Evolutionary conservation across 192 early-diverging fungal species (phyloP).

Genomic region (Lobosporangium transversale): DNA sequence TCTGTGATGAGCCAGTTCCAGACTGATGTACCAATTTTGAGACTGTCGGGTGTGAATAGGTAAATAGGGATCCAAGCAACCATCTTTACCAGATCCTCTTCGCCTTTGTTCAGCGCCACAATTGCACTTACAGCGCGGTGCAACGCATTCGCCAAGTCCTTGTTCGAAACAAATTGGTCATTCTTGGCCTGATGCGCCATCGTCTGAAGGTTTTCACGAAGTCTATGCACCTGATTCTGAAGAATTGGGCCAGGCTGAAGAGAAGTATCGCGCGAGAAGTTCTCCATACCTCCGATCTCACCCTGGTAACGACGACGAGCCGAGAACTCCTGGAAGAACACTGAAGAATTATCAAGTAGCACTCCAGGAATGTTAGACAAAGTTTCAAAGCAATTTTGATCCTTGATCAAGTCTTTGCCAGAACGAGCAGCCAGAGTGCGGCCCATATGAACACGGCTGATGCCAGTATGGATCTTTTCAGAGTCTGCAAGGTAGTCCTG

Average conservation of each 20-base stretch:
- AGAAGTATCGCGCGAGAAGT: constrained; percentile 17
- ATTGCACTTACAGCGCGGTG: constrained; percentile 62
- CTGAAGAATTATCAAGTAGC: constrained; percentile 60
- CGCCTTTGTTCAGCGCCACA: constrained; percentile 55
- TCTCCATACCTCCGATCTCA: constrained; percentile 53
- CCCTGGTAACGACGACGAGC: constrained; percentile 61
- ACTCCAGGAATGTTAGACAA: constrained; percentile 31
- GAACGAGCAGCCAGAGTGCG: constrained; percentile 66
- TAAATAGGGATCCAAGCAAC: constrained; percentile 88
- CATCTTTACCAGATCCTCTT: constrained; percentile 80
- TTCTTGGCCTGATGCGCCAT: constrained; percentile 57
- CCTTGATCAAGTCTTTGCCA: constrained; percentile 35
- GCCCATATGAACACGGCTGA: constrained; percentile 72
- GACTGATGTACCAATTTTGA: constrained; percentile 81
- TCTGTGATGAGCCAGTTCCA: constrained; percentile 91
- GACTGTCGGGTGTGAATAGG: constrained; percentile 77
- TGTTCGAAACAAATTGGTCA: constrained; percentile 50
- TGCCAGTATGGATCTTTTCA: constrained; percentile 61
- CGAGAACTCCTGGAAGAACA: constrained; percentile 64
- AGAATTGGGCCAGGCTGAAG: constrained; percentile 34
- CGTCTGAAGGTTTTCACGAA: constrained; percentile 42
- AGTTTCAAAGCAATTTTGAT: constrained; percentile 29
- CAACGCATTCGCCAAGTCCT: constrained; percentile 59
- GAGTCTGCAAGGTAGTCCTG: constrained; percentile 75
- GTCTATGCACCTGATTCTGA: constrained; percentile 40